These are phyloP conservation scores for Xylariales sp. DNA, from an alignment of 2,329 filamentous ascomycete genomes.

Conservation along the genomic window DNA sequence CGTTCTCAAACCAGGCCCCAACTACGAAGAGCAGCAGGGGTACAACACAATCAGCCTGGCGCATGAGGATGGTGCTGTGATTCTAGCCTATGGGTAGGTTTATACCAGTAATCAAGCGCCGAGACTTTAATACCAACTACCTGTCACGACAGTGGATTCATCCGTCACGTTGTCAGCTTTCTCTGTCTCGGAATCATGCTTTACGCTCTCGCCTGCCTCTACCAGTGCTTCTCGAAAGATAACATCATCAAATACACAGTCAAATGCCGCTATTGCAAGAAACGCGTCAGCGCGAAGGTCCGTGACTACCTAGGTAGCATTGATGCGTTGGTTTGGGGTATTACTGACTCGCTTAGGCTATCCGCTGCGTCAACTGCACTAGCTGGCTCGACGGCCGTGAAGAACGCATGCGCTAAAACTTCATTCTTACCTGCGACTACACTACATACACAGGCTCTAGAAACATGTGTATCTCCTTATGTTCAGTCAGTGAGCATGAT, in stretches of 20 bases:
- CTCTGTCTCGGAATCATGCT: constrained; percentile 72
- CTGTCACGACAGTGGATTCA: constrained; percentile 62
- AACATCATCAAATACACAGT: constrained; percentile 77
- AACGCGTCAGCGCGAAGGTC: constrained; percentile 46
- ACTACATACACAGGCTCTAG: background rate
- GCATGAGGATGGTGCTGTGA: constrained; percentile 75
- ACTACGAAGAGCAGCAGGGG: constrained; percentile 62
- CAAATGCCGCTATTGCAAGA: constrained; percentile 74
- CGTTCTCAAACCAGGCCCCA: constrained; percentile 68
- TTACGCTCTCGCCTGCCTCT: constrained; percentile 72
- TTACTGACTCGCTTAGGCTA: constrained; percentile 49
- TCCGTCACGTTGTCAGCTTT: constrained; percentile 75
- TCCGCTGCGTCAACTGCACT: constrained; percentile 66
- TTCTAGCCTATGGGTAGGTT: constrained; percentile 75
- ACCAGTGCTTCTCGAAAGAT: constrained; percentile 70
- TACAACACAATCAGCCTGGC: constrained; percentile 79
- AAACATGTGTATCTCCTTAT: background rate
- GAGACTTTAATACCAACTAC: background rate
- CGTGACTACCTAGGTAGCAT: constrained; percentile 18
- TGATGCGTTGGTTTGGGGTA: background rate
- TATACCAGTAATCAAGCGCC: background rate
- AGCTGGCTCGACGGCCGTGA: constrained; percentile 68
- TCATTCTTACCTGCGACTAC: background rate
- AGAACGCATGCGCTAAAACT: constrained; percentile 51
- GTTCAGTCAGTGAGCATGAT: background rate